A percentile compares a stretch with the other conserved stretches of the same genome.
Evolutionary conservation across 495 filamentous ascomycete genomes (phyloP).

Genomic region (Penicillium lividum): DNA sequence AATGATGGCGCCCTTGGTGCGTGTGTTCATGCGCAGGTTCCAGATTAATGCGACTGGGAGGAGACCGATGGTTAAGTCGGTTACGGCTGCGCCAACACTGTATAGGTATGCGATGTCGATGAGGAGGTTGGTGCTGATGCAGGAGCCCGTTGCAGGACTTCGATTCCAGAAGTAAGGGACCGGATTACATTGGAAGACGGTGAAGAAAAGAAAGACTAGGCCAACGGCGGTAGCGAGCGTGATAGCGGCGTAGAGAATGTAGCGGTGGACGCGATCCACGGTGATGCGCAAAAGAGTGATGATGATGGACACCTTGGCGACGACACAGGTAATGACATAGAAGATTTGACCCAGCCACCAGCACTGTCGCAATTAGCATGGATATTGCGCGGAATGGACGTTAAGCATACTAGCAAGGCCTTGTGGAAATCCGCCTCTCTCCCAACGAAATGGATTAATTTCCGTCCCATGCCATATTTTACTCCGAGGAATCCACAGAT

Average conservation of each 20-base stretch:
- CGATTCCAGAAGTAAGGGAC: constrained; percentile 38
- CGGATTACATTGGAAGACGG: constrained; percentile 38
- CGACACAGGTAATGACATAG: constrained; percentile 35
- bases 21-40: constrained; percentile 32
- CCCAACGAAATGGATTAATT: constrained; percentile 22
- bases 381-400: neutral
- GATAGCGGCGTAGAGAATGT: constrained; percentile 35
- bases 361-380: constrained; percentile 18
- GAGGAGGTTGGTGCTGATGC: constrained; percentile 24
- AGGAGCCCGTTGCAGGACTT: constrained; percentile 23
- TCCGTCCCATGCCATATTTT: constrained; percentile 33
- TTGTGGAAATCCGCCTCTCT: constrained; percentile 20
- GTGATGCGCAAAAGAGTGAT: constrained; percentile 42
- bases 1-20: constrained; percentile 29
- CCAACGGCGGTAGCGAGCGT: constrained; percentile 24
- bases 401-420: constrained; percentile 31
- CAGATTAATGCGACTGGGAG: constrained; percentile 33
- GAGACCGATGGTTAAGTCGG: constrained; percentile 40
- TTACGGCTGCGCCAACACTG: constrained; percentile 34
- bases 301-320: constrained; percentile 39
- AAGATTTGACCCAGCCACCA: constrained; percentile 38
- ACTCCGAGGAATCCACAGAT: constrained; percentile 33
- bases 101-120: constrained; percentile 38
- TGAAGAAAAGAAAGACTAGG: constrained; percentile 35
- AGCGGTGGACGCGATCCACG: constrained; percentile 26